A percentile compares a stretch with the other conserved stretches of the same genome.
Conservation (phyloP, 208 protist species). For the Herpetomonas muscarum region DNA sequence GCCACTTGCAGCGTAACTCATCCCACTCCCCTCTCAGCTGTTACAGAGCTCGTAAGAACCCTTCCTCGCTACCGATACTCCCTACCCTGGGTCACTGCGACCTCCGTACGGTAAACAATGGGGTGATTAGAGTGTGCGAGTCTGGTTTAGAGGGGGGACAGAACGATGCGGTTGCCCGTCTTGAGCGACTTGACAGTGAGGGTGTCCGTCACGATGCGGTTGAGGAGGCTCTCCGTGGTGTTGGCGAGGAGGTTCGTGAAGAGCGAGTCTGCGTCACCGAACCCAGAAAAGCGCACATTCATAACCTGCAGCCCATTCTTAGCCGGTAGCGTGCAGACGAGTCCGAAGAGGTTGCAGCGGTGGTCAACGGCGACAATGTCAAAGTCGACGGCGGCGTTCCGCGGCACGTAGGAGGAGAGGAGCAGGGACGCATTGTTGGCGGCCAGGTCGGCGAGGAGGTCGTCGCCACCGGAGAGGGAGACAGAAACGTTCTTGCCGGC, state of each 20-base stretch:
- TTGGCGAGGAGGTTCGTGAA: slow-evolving; percentile 6
- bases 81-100: too few relatives aligned
- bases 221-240: slow-evolving; percentile 9
- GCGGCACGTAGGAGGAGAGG: slow-evolving; percentile 15
- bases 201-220: slow-evolving; percentile 1
- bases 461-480: neutral
- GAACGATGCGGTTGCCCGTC: slow-evolving; percentile 3
- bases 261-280: slow-evolving; percentile 12
- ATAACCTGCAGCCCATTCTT: slow-evolving; percentile 12
- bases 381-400: slow-evolving; percentile 2
- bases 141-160: slow-evolving; percentile 11
- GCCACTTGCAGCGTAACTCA: too few relatives aligned
- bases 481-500: neutral
- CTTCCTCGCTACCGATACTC: too few relatives aligned
- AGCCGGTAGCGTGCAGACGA: slow-evolving; percentile 14
- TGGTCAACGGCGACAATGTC: slow-evolving; percentile 19
- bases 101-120: too few relatives aligned
- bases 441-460: slow-evolving; percentile 9
- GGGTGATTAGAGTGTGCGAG: too few relatives aligned
- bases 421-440: slow-evolving; percentile 1
- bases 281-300: slow-evolving; percentile 10
- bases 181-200: slow-evolving; percentile 2
- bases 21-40: too few relatives aligned
- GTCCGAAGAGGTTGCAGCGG: slow-evolving; percentile 11
- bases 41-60: too few relatives aligned